These are phyloP conservation scores for Mycena floridula DNA, from an alignment of 768 basidiomycete species.

Conservation along the genomic window DNA sequence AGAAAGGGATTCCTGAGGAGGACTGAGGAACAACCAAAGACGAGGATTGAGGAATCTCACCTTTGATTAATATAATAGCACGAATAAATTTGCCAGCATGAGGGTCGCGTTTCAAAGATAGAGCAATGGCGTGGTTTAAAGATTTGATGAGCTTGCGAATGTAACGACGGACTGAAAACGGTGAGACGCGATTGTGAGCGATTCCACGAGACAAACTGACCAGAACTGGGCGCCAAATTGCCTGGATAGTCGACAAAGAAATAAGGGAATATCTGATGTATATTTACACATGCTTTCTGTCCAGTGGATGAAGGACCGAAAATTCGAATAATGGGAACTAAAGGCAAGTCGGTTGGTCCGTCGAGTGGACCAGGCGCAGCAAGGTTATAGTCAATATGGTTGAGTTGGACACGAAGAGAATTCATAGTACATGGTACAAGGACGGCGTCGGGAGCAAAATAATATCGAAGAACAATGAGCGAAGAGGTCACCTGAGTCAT, in stretches of 20 bases:
- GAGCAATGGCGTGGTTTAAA: constrained; percentile 80
- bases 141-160: constrained; percentile 64
- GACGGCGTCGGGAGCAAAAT: too few species aligned
- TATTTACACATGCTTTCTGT: constrained; percentile 76
- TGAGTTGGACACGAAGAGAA: constrained; percentile 37
- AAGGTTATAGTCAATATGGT: constrained; percentile 62
- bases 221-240: constrained; percentile 53
- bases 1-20: too few species aligned
- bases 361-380: constrained; percentile 58
- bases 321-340: constrained; percentile 78
- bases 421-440: background rate
- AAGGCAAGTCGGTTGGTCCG: constrained; percentile 45
- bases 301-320: constrained; percentile 79
- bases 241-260: constrained; percentile 82
- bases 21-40: too few species aligned
- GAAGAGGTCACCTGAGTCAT: too few species aligned
- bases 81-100: constrained; percentile 56
- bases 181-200: constrained; percentile 1
- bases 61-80: constrained; percentile 82
- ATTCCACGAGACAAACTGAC: constrained; percentile 28
- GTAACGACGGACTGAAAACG: constrained; percentile 59
- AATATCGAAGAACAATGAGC: background rate
- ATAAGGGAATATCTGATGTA: constrained; percentile 95
- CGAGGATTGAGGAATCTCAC: too few species aligned
- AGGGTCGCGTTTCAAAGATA: constrained; percentile 74